Percentiles rank a stretch among this genome's conserved stretches.
phyloP scores from a whole-genome alignment of 192 early-diverging fungal species.

The Obelidium mucronatum region DNA sequence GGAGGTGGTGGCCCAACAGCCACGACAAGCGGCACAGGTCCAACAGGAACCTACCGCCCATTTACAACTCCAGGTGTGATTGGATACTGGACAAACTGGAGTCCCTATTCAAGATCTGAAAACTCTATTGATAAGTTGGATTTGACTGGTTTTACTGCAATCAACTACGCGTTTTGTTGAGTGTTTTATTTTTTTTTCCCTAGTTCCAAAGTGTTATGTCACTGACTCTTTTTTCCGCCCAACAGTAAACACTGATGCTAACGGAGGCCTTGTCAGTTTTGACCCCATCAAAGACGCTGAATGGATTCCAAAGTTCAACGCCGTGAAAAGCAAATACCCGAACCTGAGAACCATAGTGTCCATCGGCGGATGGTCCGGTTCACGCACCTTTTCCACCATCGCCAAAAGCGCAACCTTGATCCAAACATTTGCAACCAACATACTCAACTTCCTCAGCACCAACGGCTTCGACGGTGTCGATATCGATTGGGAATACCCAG shows the following conservation, averaged over 20 bases:
- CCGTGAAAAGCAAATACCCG: constrained; percentile 8
- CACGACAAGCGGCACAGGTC: background rate
- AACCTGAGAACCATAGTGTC: constrained; percentile 14
- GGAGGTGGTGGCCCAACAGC: background rate
- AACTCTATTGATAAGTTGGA: constrained; percentile 2
- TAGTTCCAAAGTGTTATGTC: too few species aligned
- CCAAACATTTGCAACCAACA: constrained; percentile 10
- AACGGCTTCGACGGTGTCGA: too few species aligned
- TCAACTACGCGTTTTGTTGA: constrained; percentile 33
- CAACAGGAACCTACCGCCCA: background rate
- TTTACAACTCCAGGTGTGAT: constrained; percentile 12
- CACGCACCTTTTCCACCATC: constrained; percentile 17
- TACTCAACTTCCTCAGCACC: background rate
- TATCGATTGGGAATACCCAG: too few species aligned
- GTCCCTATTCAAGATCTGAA: background rate
- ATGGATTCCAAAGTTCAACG: background rate
- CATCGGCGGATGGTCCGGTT: constrained; percentile 21
- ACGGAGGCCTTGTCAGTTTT: background rate
- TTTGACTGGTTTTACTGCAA: background rate
- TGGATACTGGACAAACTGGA: too few species aligned
- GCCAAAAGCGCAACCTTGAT: background rate
- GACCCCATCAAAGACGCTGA: background rate
- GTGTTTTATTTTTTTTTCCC: too few species aligned
- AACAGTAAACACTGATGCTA: background rate
- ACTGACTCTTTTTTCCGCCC: too few species aligned